These are phyloP conservation scores for Fusarium robinianum DNA, from an alignment of 2,329 filamentous ascomycete species.

Conservation along the genomic window DNA sequence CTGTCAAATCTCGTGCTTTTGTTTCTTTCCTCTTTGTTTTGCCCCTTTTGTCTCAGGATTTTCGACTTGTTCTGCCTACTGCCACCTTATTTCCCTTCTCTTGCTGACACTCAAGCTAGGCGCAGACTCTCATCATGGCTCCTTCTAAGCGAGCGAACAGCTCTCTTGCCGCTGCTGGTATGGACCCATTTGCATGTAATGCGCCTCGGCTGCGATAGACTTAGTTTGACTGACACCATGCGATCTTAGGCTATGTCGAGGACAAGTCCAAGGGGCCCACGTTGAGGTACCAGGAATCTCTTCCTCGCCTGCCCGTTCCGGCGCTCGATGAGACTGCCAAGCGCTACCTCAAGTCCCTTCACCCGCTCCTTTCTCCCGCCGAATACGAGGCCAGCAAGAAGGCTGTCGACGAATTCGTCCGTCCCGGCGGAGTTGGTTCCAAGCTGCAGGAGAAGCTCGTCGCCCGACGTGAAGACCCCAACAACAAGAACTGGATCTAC, in stretches of 20 bases:
- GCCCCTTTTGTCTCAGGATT: too few relatives aligned
- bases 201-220: not conserved
- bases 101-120: slow-evolving; percentile 20
- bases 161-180: slow-evolving; percentile 57
- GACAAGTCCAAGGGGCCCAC: slow-evolving; percentile 78
- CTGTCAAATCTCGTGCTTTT: too few relatives aligned
- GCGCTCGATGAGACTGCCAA: slow-evolving; percentile 80
- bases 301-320: slow-evolving; percentile 78
- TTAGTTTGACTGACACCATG: slow-evolving; percentile 24
- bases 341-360: slow-evolving; percentile 79
- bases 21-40: not conserved
- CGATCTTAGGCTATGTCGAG: slow-evolving; percentile 71
- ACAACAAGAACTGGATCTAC: slow-evolving; percentile 88
- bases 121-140: slow-evolving; percentile 52
- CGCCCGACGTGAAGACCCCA: slow-evolving; percentile 77
- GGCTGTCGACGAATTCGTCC: slow-evolving; percentile 85
- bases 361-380: slow-evolving; percentile 69
- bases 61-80: too few relatives aligned
- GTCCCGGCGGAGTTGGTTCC: slow-evolving; percentile 81
- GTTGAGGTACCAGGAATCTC: slow-evolving; percentile 85
- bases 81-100: not conserved
- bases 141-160: slow-evolving; percentile 59
- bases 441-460: slow-evolving; percentile 86
- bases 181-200: slow-evolving; percentile 10
- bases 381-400: slow-evolving; percentile 77